These are phyloP conservation scores for Lipomyces mesembrius DNA, from an alignment of 805 yeast genomes.

Conservation along the genomic window DNA sequence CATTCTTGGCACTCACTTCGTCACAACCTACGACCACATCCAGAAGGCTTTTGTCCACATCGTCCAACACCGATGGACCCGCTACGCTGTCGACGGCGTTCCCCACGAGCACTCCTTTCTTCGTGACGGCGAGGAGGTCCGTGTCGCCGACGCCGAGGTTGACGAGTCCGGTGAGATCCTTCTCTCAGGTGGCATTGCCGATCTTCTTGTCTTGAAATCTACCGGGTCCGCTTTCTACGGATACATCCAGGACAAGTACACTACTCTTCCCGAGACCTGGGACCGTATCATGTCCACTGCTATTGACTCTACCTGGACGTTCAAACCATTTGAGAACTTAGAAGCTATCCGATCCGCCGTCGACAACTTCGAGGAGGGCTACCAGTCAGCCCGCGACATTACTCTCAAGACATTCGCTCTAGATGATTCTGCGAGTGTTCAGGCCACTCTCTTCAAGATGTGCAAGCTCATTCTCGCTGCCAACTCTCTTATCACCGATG, in stretches of 20 bases:
- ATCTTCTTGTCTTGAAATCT: constrained; percentile 70
- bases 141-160: constrained; percentile 52
- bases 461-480: constrained; percentile 66
- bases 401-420: constrained; percentile 79
- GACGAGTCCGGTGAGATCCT: constrained; percentile 42
- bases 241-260: constrained; percentile 82
- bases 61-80: constrained; percentile 78
- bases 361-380: constrained; percentile 71
- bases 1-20: constrained; percentile 79
- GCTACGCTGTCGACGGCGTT: constrained; percentile 73
- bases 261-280: constrained; percentile 78
- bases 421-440: constrained; percentile 92
- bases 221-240: constrained; percentile 94
- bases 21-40: constrained; percentile 75
- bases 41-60: constrained; percentile 70
- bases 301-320: constrained; percentile 54
- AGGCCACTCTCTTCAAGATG: constrained; percentile 97
- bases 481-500: constrained; percentile 63
- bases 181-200: constrained; percentile 54
- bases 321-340: constrained; percentile 42
- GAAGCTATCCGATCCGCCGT: constrained; percentile 56
- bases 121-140: constrained; percentile 82
- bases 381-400: constrained; percentile 62
- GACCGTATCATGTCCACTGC: constrained; percentile 89
- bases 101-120: constrained; percentile 81